Conservation (phyloP, 257 asterid species). For the Solanum pinnatisectum region DNA sequence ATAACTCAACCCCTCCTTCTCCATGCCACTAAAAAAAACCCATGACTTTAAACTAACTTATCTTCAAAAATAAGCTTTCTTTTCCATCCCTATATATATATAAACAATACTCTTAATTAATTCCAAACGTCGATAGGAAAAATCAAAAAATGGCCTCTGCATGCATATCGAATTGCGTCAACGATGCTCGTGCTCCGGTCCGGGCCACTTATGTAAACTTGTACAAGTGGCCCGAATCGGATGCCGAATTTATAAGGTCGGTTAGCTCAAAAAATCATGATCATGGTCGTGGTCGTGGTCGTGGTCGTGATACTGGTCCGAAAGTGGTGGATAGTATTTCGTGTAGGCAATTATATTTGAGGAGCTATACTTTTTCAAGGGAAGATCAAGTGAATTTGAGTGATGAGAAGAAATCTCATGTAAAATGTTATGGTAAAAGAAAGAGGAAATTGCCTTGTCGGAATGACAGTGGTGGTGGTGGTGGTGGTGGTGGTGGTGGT, state of each 20-base stretch:
- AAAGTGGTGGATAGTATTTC: conserved; percentile 75
- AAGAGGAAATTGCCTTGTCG: not conserved
- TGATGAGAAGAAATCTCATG: conserved; percentile 11
- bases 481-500: not conserved
- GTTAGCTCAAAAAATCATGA: conserved; percentile 19
- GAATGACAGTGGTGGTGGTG: not conserved
- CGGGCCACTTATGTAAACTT: conserved; percentile 59
- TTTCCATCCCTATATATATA: not conserved
- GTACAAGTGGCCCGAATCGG: conserved; percentile 91
- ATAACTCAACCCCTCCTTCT: not conserved
- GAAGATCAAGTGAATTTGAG: conserved; percentile 31
- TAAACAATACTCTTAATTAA: not conserved
- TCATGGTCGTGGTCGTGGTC: not conserved
- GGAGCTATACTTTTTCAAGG: conserved; percentile 84
- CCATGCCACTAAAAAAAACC: not conserved
- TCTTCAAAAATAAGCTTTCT: not conserved
- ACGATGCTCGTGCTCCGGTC: conserved; percentile 43
- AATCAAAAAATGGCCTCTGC: conserved; percentile 17
- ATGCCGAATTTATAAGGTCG: conserved; percentile 63
- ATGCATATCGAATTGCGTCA: conserved; percentile 47
- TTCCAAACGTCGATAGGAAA: not conserved
- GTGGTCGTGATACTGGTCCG: conserved; percentile 16
- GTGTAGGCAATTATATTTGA: conserved; percentile 67
- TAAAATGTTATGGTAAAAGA: conserved; percentile 27
- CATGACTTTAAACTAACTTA: not conserved